Conservation (phyloP, 2,329 filamentous ascomycete genomes). For the Phialophora verrucosa region DNA sequence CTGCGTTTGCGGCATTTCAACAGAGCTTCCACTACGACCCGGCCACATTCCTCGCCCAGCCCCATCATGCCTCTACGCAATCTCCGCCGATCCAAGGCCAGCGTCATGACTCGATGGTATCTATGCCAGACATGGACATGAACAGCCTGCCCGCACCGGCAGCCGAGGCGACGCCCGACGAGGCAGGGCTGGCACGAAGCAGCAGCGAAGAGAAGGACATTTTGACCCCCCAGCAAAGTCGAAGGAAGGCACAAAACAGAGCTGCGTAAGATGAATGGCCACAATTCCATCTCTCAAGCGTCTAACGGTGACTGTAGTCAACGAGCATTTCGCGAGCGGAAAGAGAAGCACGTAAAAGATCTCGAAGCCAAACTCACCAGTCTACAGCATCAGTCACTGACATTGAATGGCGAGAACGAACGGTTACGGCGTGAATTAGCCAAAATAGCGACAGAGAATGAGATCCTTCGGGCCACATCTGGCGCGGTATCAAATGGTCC, state of each 20-base stretch:
- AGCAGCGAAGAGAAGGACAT: slow-evolving; percentile 62
- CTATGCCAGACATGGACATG: slow-evolving; percentile 42
- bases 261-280: slow-evolving; percentile 64
- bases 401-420: slow-evolving; percentile 81
- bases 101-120: slow-evolving; percentile 42
- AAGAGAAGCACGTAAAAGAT: slow-evolving; percentile 92
- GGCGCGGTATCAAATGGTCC: slow-evolving; percentile 39
- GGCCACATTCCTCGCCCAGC: slow-evolving; percentile 43
- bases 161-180: slow-evolving; percentile 41
- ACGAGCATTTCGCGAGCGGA: slow-evolving; percentile 93
- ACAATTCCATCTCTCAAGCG: neutral
- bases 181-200: slow-evolving; percentile 44
- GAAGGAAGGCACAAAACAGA: slow-evolving; percentile 73
- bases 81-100: slow-evolving; percentile 44
- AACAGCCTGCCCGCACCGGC: slow-evolving; percentile 42
- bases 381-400: slow-evolving; percentile 75
- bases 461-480: slow-evolving; percentile 84
- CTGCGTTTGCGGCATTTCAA: slow-evolving; percentile 48
- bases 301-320: slow-evolving; percentile 63
- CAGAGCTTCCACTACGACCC: slow-evolving; percentile 47
- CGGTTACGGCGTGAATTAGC: slow-evolving; percentile 82
- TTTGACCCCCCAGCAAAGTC: slow-evolving; percentile 61
- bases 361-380: slow-evolving; percentile 82
- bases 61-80: slow-evolving; percentile 27
- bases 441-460: slow-evolving; percentile 85